A percentile compares a stretch with the other conserved stretches of the same genome.
phyloP scores from a whole-genome alignment of 1,139 yeast species.

The Nakaseomyces nivariensis region DNA sequence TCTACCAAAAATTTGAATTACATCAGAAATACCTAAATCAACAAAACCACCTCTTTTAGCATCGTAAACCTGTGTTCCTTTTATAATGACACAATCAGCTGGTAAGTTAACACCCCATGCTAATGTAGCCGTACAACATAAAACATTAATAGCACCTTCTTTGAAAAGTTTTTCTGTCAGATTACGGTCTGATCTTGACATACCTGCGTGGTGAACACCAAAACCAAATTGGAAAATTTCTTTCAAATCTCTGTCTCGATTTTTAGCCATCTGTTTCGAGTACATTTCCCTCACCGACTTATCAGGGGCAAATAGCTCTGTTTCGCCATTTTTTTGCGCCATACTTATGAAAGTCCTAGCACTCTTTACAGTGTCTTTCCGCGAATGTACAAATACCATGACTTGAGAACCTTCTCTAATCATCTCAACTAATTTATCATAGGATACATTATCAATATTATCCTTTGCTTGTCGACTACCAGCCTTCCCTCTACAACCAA shows the following conservation, averaged over 20 bases:
- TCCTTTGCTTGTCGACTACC: slow-evolving; percentile 65
- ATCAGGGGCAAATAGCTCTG: slow-evolving; percentile 49
- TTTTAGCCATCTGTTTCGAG: slow-evolving; percentile 60
- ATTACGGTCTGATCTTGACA: slow-evolving; percentile 85
- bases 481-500: slow-evolving; percentile 84
- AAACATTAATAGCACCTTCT: slow-evolving; percentile 76
- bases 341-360: slow-evolving; percentile 61
- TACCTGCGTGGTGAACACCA: slow-evolving; percentile 97
- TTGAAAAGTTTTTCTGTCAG: slow-evolving; percentile 81
- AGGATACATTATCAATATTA: slow-evolving; percentile 66
- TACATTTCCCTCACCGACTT: slow-evolving; percentile 35
- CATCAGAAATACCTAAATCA: slow-evolving; percentile 92
- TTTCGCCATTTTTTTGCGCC: slow-evolving; percentile 54
- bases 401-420: slow-evolving; percentile 72
- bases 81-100: slow-evolving; percentile 92
- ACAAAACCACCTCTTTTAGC: slow-evolving; percentile 90
- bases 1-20: slow-evolving; percentile 95
- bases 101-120: slow-evolving; percentile 99
- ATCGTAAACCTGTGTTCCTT: slow-evolving; percentile 94
- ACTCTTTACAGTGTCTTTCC: slow-evolving; percentile 84
- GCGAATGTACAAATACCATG: slow-evolving; percentile 93
- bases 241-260: slow-evolving; percentile 66
- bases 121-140: slow-evolving; percentile 92
- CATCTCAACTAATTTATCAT: slow-evolving; percentile 64
- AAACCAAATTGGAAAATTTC: slow-evolving; percentile 78